phyloP scores from a whole-genome alignment of 2,329 filamentous ascomycete genomes.

The Metarhizium anisopliae region DNA sequence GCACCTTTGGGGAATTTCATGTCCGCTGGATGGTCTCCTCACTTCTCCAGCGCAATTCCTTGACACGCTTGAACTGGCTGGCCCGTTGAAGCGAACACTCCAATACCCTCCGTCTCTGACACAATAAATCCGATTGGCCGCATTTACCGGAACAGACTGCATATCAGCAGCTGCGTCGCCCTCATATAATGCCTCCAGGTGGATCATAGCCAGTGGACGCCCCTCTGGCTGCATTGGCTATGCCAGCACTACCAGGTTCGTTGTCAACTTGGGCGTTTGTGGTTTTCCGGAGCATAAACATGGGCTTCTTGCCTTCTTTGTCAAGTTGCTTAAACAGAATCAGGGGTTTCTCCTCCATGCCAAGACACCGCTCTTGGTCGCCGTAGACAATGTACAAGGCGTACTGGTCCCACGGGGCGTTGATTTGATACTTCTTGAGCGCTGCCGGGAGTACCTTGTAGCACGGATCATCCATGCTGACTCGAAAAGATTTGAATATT shows the following conservation, averaged over 20 bases:
- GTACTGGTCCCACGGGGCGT: conserved; percentile 94
- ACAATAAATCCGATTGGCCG: background rate
- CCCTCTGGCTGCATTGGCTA: conserved; percentile 36
- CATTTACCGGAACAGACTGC: background rate
- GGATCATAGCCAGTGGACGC: conserved; percentile 43
- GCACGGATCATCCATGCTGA: conserved; percentile 96
- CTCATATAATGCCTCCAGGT: conserved; percentile 50
- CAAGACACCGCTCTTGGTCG: conserved; percentile 92
- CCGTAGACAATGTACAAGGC: conserved; percentile 97
- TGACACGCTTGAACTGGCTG: background rate
- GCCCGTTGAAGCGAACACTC: background rate
- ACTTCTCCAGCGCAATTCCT: background rate
- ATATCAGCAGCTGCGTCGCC: background rate
- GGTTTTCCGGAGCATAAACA: conserved; percentile 90
- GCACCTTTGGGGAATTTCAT: background rate
- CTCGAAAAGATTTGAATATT: conserved; percentile 98
- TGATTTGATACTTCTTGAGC: conserved; percentile 96
- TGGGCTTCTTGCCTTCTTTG: conserved; percentile 93
- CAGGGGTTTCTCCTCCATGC: conserved; percentile 84
- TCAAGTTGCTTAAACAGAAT: conserved; percentile 97
- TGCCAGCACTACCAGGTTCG: conserved; percentile 44
- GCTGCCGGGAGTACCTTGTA: conserved; percentile 94
- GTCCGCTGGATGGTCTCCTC: background rate
- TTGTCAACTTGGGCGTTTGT: conserved; percentile 45
- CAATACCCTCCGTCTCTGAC: background rate